These are phyloP conservation scores for Boletus rubropictus DNA, from an alignment of 768 basidiomycete genomes.

Conservation along the genomic window DNA sequence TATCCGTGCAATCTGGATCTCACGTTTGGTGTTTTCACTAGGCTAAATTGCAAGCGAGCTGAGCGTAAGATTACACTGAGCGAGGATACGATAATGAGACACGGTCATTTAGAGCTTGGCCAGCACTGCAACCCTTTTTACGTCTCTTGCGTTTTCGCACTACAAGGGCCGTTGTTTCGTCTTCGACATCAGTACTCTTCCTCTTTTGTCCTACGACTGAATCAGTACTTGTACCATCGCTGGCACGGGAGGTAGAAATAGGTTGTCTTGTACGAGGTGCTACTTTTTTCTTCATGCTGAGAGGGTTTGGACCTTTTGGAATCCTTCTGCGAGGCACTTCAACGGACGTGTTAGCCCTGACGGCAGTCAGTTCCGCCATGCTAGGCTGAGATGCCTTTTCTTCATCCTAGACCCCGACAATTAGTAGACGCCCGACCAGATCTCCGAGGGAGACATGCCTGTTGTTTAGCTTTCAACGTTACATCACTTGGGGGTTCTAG, in stretches of 20 bases:
- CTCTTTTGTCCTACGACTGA: conserved; percentile 17
- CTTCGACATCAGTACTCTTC: background rate
- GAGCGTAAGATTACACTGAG: background rate
- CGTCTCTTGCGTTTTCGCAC: conserved; percentile 24
- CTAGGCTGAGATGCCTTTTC: conserved; percentile 52
- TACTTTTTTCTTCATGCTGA: conserved; percentile 88
- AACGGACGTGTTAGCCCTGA: conserved; percentile 30
- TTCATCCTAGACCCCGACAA: conserved; percentile 46
- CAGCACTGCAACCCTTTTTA: conserved; percentile 2
- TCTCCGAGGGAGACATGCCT: conserved; percentile 34
- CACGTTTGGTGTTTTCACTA: background rate
- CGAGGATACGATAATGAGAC: background rate
- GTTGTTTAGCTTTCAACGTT: conserved; percentile 64
- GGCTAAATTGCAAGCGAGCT: background rate
- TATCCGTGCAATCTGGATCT: background rate
- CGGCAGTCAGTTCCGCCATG: conserved; percentile 41
- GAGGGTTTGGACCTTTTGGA: conserved; percentile 85
- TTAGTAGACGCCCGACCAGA: background rate
- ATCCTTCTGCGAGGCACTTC: conserved; percentile 52
- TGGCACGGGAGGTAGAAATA: background rate
- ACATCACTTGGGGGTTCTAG: conserved; percentile 83
- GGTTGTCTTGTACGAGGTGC: conserved; percentile 5
- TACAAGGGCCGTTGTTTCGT: background rate
- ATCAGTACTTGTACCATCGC: background rate
- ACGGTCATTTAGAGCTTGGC: background rate